phyloP scores from a whole-genome alignment of 345 rosid genomes.

The Ceriops tagal region DNA sequence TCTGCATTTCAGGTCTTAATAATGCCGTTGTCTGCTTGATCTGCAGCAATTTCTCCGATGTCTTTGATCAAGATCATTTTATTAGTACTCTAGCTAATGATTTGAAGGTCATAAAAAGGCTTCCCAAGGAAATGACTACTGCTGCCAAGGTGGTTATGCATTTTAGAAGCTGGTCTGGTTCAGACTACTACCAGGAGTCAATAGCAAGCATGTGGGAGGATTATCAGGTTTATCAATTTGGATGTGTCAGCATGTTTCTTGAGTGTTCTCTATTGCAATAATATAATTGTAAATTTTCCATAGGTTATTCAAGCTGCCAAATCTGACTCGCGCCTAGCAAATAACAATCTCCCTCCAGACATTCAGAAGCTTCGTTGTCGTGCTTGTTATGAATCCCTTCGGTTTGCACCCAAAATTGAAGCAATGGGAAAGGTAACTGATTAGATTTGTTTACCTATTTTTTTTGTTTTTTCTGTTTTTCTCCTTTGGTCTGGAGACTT shows the following conservation, averaged over 20 bases:
- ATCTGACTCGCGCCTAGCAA: slow-evolving; percentile 87
- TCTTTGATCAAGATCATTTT: slow-evolving; percentile 86
- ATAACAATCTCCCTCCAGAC: slow-evolving; percentile 68
- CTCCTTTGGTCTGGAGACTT: no score
- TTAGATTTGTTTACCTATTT: slow-evolving; percentile 31
- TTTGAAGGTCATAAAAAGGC: slow-evolving; percentile 58
- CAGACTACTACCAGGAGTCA: slow-evolving; percentile 70
- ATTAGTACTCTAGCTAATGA: slow-evolving; percentile 66
- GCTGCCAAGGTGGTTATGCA: slow-evolving; percentile 57
- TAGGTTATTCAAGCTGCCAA: slow-evolving; percentile 83
- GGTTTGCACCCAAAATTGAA: slow-evolving; percentile 66
- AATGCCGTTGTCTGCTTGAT: slow-evolving; percentile 14
- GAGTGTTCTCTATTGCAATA: slow-evolving; percentile 8
- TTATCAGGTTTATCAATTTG: slow-evolving; percentile 44
- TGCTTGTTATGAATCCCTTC: slow-evolving; percentile 78
- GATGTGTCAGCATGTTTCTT: neutral
- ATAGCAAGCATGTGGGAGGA: slow-evolving; percentile 78
- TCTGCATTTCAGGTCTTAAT: slow-evolving; percentile 11
- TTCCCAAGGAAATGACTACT: slow-evolving; percentile 55
- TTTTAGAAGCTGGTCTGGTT: slow-evolving; percentile 86
- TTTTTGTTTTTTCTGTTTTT: slow-evolving; percentile 32
- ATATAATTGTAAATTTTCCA: slow-evolving; percentile 7
- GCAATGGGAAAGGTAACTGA: slow-evolving; percentile 76
- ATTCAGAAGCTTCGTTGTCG: slow-evolving; percentile 85
- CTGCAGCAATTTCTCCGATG: slow-evolving; percentile 86